Conservation (phyloP, 768 basidiomycete genomes). For the Leccinum broughii region DNA sequence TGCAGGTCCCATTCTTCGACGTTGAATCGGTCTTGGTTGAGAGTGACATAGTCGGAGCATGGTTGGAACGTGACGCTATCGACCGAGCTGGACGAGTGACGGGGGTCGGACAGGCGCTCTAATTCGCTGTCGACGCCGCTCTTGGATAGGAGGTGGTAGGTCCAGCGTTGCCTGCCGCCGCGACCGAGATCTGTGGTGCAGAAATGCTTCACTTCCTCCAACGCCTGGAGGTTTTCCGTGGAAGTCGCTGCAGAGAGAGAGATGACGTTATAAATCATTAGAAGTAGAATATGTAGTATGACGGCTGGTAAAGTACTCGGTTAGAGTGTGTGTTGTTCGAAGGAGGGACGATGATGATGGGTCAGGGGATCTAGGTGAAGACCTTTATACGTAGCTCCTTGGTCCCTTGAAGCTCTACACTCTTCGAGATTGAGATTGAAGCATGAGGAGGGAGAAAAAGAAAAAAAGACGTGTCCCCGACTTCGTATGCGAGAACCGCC, state of each 20-base stretch:
- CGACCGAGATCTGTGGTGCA: constrained; percentile 54
- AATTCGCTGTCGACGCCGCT: constrained; percentile 42
- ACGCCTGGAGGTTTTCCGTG: constrained; percentile 47
- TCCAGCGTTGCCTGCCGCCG: constrained; percentile 52
- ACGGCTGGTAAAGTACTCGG: neutral
- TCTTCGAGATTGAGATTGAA: constrained; percentile 15
- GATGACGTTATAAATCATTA: constrained; percentile 38
- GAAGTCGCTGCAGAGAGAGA: constrained; percentile 46
- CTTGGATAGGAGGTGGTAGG: constrained; percentile 49
- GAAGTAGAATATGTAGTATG: constrained; percentile 10
- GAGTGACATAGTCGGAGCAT: constrained; percentile 34
- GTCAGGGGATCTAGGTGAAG: constrained; percentile 2
- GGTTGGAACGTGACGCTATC: constrained; percentile 48
- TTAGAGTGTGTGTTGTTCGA: neutral
- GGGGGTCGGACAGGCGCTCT: constrained; percentile 37
- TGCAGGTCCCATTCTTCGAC: constrained; percentile 43
- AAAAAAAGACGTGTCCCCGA: constrained; percentile 3
- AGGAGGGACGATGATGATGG: constrained; percentile 7
- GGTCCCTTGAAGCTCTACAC: constrained; percentile 3
- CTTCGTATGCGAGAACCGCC: constrained; percentile 18
- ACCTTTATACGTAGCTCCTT: constrained; percentile 24
- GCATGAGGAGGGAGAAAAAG: constrained; percentile 18
- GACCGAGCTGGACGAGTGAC: constrained; percentile 29
- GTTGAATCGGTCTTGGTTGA: constrained; percentile 44
- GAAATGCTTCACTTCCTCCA: constrained; percentile 56